Conservation (phyloP, 1,284 basidiomycete species). For the Ustilago cynodontis region DNA sequence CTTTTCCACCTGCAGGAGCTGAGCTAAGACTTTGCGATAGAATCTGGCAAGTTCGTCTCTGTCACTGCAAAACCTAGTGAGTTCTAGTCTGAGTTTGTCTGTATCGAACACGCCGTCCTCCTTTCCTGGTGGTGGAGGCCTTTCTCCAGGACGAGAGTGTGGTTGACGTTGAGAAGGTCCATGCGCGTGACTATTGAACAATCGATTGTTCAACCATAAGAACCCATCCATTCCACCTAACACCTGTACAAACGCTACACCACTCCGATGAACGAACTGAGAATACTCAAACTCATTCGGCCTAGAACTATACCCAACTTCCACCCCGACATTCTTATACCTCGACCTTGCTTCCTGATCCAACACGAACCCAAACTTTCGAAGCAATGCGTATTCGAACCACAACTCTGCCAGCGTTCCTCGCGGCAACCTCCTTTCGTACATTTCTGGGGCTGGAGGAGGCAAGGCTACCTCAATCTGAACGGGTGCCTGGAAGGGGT, state of each 20-base stretch:
- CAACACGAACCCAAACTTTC: conserved; percentile 66
- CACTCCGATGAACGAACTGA: conserved; percentile 67
- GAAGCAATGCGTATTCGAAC: conserved; percentile 66
- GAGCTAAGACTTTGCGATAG: conserved; percentile 51
- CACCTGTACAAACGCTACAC: conserved; percentile 68
- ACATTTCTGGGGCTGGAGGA: conserved; percentile 59
- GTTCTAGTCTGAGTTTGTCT: conserved; percentile 52
- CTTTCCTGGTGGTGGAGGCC: background rate
- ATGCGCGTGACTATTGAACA: conserved; percentile 56
- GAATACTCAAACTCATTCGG: conserved; percentile 65
- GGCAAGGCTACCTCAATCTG: conserved; percentile 62
- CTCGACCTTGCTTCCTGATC: conserved; percentile 65
- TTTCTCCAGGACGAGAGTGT: background rate
- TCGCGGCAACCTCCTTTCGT: conserved; percentile 44
- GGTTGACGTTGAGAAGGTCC: background rate
- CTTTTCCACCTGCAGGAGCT: conserved; percentile 40
- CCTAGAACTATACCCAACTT: conserved; percentile 64
- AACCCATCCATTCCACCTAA: conserved; percentile 64
- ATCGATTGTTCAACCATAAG: conserved; percentile 67
- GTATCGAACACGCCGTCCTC: conserved; percentile 33
- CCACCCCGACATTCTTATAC: conserved; percentile 54
- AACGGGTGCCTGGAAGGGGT: conserved; percentile 67
- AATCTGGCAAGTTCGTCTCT: conserved; percentile 52
- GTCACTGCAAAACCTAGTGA: conserved; percentile 59
- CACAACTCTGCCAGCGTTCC: conserved; percentile 55